Evolutionary conservation across 768 basidiomycete species (phyloP).

Genomic region (Antrodiella citrinella): DNA sequence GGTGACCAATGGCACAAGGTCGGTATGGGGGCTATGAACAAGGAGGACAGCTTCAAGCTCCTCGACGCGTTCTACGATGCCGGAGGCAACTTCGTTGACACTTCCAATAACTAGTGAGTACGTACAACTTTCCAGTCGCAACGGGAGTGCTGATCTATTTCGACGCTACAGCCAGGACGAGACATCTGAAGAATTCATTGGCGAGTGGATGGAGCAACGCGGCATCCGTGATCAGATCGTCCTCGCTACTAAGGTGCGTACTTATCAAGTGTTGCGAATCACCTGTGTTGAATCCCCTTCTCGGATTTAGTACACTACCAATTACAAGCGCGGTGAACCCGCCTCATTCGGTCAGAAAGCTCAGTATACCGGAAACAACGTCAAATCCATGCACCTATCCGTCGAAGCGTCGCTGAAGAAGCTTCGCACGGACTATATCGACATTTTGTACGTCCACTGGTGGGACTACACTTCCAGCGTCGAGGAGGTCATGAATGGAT

Average conservation of each 20-base stretch:
- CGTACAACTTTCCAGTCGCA: neutral
- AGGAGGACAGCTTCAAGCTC: constrained; percentile 31
- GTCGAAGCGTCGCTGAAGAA: constrained; percentile 28
- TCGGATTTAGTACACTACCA: constrained; percentile 7
- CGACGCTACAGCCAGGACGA: constrained; percentile 15
- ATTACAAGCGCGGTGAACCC: constrained; percentile 1
- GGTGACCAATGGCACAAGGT: constrained; percentile 30
- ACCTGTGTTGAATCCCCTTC: too few relatives aligned
- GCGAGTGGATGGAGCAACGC: constrained; percentile 32
- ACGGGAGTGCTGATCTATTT: neutral
- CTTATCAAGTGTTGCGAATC: neutral
- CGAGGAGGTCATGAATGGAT: constrained; percentile 30
- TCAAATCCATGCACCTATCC: constrained; percentile 26
- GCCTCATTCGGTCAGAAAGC: constrained; percentile 7
- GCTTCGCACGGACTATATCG: constrained; percentile 34
- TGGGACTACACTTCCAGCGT: constrained; percentile 28
- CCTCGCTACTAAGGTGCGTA: constrained; percentile 20
- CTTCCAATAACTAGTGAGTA: constrained; percentile 34
- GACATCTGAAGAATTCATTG: constrained; percentile 26
- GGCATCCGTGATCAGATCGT: constrained; percentile 30
- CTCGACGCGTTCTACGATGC: constrained; percentile 35
- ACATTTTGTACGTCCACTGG: constrained; percentile 36
- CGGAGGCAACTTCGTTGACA: constrained; percentile 28
- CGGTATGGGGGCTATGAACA: constrained; percentile 20
- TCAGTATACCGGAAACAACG: constrained; percentile 31